Evolutionary conservation across 805 yeast genomes (phyloP).

Genomic region (Candida khao-thaluensis): DNA sequence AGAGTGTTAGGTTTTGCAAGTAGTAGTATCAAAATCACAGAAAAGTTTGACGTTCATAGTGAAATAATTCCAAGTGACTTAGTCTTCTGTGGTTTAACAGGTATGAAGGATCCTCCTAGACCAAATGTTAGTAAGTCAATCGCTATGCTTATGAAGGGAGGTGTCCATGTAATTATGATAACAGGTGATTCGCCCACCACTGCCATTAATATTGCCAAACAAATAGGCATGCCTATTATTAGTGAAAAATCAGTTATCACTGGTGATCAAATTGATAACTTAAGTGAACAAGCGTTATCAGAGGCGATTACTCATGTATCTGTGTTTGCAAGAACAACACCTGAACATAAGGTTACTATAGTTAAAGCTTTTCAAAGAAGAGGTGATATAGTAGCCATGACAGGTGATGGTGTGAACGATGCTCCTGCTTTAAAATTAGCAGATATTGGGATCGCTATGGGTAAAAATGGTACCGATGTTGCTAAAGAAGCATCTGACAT

Average conservation of each 20-base stretch:
- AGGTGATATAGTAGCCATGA: conserved; percentile 97
- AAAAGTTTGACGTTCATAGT: conserved; percentile 26
- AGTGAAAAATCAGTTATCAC: conserved; percentile 70
- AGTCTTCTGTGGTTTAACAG: conserved; percentile 80
- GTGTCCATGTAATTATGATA: conserved; percentile 97
- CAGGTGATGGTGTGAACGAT: conserved; percentile 99
- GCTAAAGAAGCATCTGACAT: conserved; percentile 98
- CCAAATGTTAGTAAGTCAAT: conserved; percentile 78
- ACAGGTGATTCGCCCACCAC: conserved; percentile 93
- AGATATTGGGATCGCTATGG: conserved; percentile 95
- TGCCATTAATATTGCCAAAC: conserved; percentile 79
- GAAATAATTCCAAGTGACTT: conserved; percentile 54
- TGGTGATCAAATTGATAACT: conserved; percentile 77
- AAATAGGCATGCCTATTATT: conserved; percentile 82
- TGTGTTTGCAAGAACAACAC: conserved; percentile 92
- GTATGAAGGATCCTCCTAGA: conserved; percentile 98
- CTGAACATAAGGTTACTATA: conserved; percentile 88
- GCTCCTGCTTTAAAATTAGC: conserved; percentile 98
- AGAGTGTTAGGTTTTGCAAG: conserved; percentile 82
- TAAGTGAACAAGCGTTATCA: conserved; percentile 71
- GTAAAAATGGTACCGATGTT: conserved; percentile 92
- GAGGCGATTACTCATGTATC: conserved; percentile 78
- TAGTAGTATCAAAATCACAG: conserved; percentile 31
- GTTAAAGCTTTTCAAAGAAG: conserved; percentile 85
- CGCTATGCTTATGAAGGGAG: conserved; percentile 77